Conservation (phyloP, 108 stramenopile species). For the Cyclotella cryptica region DNA sequence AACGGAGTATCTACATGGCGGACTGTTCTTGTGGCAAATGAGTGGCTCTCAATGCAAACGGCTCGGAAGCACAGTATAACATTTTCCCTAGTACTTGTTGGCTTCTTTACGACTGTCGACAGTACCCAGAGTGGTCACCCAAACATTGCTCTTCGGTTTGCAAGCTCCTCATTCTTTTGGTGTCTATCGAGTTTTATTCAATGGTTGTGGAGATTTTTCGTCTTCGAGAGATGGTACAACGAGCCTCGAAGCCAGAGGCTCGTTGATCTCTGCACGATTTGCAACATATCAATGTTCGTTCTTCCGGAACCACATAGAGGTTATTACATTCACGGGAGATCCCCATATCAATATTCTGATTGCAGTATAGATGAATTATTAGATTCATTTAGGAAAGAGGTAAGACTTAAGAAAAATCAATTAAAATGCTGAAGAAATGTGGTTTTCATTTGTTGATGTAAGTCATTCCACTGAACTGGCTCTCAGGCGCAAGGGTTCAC, state of each 20-base stretch:
- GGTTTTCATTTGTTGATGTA: not conserved
- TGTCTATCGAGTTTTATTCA: slow-evolving; percentile 54
- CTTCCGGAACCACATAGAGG: slow-evolving; percentile 73
- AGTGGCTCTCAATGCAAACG: slow-evolving; percentile 77
- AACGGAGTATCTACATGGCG: slow-evolving; percentile 61
- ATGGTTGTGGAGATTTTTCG: slow-evolving; percentile 61
- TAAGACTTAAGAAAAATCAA: not conserved
- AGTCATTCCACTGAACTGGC: not conserved
- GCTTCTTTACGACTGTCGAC: slow-evolving; percentile 61
- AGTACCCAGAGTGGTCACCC: slow-evolving; percentile 47
- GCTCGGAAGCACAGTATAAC: slow-evolving; percentile 52
- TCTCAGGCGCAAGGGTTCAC: slow-evolving; percentile 49
- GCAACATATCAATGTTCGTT: slow-evolving; percentile 76
- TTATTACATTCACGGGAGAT: slow-evolving; percentile 85
- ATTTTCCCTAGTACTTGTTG: slow-evolving; percentile 65
- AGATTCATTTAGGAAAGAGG: slow-evolving; percentile 73
- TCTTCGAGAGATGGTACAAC: slow-evolving; percentile 71
- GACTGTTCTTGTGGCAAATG: slow-evolving; percentile 74
- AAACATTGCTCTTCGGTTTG: slow-evolving; percentile 83
- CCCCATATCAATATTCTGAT: slow-evolving; percentile 79
- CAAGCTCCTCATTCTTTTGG: slow-evolving; percentile 70
- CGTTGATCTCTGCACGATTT: slow-evolving; percentile 81
- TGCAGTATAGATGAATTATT: slow-evolving; percentile 69
- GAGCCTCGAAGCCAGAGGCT: slow-evolving; percentile 69
- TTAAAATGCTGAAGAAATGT: not conserved